phyloP scores from a whole-genome alignment of 768 basidiomycete species.

The Phanerochaete carnosa region DNA sequence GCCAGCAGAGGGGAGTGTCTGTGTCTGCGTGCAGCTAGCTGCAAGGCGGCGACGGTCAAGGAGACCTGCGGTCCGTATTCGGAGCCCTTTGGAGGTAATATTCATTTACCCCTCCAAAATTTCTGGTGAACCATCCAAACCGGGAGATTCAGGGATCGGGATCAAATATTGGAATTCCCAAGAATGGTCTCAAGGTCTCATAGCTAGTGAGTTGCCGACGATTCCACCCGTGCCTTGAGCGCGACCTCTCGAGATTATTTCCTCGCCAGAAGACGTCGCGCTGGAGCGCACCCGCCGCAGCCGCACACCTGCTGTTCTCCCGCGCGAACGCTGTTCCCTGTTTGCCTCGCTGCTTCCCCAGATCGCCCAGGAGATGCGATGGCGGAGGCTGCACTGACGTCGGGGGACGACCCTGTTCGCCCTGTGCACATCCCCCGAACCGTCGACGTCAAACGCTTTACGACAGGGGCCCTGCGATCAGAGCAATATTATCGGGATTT shows the following conservation, averaged over 20 bases:
- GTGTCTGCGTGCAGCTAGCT: constrained; percentile 7
- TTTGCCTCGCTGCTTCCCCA: background rate
- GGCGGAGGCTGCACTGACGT: background rate
- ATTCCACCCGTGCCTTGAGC: constrained; percentile 2
- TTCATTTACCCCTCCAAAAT: constrained; percentile 7
- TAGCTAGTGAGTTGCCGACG: no score
- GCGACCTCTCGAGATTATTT: background rate
- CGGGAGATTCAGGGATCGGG: background rate
- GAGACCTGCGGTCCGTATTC: constrained; percentile 13
- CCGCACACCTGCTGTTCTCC: background rate
- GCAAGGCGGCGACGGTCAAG: constrained; percentile 13
- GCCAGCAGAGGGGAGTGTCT: background rate
- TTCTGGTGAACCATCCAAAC: constrained; percentile 3
- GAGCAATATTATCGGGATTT: constrained; percentile 5
- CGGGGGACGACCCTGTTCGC: background rate
- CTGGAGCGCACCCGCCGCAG: background rate
- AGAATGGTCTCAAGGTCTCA: background rate
- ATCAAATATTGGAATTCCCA: background rate
- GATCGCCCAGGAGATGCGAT: background rate
- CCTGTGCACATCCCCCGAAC: background rate
- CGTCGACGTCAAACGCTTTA: background rate
- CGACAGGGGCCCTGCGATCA: constrained; percentile 9
- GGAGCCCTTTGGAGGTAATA: constrained; percentile 6
- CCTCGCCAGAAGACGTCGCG: no score
- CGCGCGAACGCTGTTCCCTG: background rate